Conservation (phyloP, 2,329 filamentous ascomycete genomes). For the Rhynchosporium graminicola region DNA sequence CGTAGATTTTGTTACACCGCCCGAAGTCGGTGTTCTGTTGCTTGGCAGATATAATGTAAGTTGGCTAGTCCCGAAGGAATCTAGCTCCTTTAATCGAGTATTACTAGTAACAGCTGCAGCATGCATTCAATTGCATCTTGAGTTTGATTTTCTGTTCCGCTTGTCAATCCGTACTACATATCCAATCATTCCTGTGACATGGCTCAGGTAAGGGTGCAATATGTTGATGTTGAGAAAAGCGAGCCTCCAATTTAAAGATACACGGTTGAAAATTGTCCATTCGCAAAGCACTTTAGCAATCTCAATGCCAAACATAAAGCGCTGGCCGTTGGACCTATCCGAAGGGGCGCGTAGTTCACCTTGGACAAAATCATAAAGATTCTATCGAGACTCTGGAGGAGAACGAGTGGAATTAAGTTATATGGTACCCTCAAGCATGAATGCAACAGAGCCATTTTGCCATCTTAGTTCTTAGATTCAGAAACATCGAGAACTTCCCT, state of each 20-base stretch:
- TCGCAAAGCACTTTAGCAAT: constrained; percentile 59
- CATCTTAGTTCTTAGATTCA: constrained; percentile 56
- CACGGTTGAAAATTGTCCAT: constrained; percentile 58
- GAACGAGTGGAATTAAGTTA: constrained; percentile 49
- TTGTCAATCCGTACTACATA: too few relatives aligned
- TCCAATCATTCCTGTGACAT: too few relatives aligned
- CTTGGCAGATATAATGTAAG: too few relatives aligned
- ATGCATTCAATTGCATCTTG: too few relatives aligned
- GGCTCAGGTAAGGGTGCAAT: too few relatives aligned
- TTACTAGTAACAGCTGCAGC: too few relatives aligned
- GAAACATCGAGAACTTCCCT: constrained; percentile 54
- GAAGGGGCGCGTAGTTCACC: constrained; percentile 40
- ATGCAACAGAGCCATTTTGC: constrained; percentile 54
- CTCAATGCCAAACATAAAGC: constrained; percentile 38
- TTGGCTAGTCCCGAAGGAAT: too few relatives aligned
- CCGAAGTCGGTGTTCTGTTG: too few relatives aligned
- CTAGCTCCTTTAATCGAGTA: too few relatives aligned
- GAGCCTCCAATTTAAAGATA: constrained; percentile 45
- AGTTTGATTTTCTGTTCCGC: too few relatives aligned
- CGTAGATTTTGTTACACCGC: too few relatives aligned
- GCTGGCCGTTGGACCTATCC: background rate
- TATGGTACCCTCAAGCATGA: constrained; percentile 53
- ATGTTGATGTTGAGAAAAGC: background rate
- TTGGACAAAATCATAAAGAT: constrained; percentile 56
- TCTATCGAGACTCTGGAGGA: constrained; percentile 53